phyloP scores from a whole-genome alignment of 2,329 filamentous ascomycete species.

The Rhinocladiella similis region DNA sequence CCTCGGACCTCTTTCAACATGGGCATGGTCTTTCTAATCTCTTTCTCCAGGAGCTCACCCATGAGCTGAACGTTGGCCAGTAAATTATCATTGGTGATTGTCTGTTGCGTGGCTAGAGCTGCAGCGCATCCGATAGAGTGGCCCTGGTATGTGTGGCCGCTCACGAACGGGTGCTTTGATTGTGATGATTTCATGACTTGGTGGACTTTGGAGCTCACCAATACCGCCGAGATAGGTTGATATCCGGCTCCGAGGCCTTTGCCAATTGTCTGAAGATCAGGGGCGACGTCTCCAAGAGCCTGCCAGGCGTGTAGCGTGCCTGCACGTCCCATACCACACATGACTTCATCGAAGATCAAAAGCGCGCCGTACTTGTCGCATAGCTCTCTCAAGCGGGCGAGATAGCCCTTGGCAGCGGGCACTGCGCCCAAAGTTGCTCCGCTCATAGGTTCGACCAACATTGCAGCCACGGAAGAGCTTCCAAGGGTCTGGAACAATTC shows the following conservation, averaged over 20 bases:
- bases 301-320: constrained; percentile 58
- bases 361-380: constrained; percentile 7
- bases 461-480: not conserved
- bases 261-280: not conserved
- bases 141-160: not conserved
- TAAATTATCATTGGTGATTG: too few species aligned
- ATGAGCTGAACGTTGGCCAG: too few species aligned
- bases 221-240: not conserved
- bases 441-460: not conserved
- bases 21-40: too few species aligned
- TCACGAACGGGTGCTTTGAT: not conserved
- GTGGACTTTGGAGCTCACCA: not conserved
- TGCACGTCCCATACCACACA: constrained; percentile 52
- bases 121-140: not conserved
- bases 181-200: not conserved
- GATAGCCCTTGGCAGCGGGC: not conserved
- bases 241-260: not conserved
- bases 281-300: not conserved
- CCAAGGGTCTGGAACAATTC: too few species aligned
- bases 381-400: not conserved
- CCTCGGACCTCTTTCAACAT: too few species aligned
- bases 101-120: not conserved
- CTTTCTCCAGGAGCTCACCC: too few species aligned
- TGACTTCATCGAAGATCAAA: constrained; percentile 5
- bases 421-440: not conserved